Percentiles rank a stretch among this genome's conserved stretches.
phyloP scores from a whole-genome alignment of 352 stramenopile genomes.

The Phytophthora ohioensis region DNA sequence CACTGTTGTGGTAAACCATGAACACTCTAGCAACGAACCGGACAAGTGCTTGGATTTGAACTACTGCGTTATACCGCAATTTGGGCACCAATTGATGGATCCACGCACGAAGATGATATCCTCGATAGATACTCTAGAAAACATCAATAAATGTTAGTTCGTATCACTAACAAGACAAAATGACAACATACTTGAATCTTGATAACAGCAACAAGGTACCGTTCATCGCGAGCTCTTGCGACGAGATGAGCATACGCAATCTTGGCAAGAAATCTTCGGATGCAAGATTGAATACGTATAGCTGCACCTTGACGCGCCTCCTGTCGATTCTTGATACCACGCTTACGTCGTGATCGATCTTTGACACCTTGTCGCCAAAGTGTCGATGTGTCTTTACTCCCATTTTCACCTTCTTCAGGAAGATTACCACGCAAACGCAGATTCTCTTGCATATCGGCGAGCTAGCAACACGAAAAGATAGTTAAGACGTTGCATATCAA shows the following conservation, averaged over 20 bases:
- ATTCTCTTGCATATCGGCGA: conserved; percentile 58
- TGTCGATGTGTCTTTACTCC: conserved; percentile 12
- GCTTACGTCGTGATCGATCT: conserved; percentile 54
- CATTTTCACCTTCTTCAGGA: conserved; percentile 5
- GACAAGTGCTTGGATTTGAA: conserved; percentile 70
- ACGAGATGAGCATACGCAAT: conserved; percentile 52
- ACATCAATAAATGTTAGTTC: neutral
- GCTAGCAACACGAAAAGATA: conserved; percentile 30
- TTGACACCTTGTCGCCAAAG: conserved; percentile 64
- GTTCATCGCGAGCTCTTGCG: conserved; percentile 53
- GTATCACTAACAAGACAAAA: neutral
- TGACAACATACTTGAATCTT: conserved; percentile 55
- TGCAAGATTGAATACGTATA: conserved; percentile 57
- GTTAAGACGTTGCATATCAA: too few species aligned
- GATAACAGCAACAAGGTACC: conserved; percentile 46
- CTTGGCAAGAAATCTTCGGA: conserved; percentile 62
- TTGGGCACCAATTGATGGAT: conserved; percentile 58
- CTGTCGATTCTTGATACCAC: conserved; percentile 43
- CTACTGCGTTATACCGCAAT: conserved; percentile 43
- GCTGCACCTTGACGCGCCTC: conserved; percentile 53
- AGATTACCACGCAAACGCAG: conserved; percentile 34
- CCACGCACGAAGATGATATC: conserved; percentile 50
- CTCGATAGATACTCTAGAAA: conserved; percentile 49
- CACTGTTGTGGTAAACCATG: neutral
- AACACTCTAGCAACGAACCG: conserved; percentile 38